phyloP scores from a whole-genome alignment of 768 basidiomycete species.

The Leccinellum luteum region DNA sequence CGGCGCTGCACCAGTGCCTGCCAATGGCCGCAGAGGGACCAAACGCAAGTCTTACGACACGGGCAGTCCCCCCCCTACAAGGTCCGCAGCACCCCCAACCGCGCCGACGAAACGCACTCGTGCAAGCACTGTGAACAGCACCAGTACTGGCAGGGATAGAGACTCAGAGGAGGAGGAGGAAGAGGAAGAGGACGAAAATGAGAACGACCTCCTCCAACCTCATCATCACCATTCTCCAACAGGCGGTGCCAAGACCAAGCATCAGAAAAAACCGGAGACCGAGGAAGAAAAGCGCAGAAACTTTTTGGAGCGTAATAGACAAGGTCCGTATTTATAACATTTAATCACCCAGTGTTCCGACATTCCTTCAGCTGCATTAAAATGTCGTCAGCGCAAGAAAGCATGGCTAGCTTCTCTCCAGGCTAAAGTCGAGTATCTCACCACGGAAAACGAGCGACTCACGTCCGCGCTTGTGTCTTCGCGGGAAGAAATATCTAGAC shows the following conservation, averaged over 20 bases:
- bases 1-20: conserved; percentile 32
- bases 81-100: conserved; percentile 24
- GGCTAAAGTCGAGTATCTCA: conserved; percentile 87
- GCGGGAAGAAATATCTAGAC: conserved; percentile 87
- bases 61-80: conserved; percentile 32
- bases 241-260: conserved; percentile 21
- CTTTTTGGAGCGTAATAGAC: conserved; percentile 95
- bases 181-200: conserved; percentile 41
- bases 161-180: conserved; percentile 37
- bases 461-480: conserved; percentile 82
- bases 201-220: conserved; percentile 22
- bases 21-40: conserved; percentile 46
- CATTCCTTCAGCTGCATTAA: conserved; percentile 74
- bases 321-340: conserved; percentile 55
- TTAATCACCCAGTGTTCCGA: conserved; percentile 3
- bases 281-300: conserved; percentile 98
- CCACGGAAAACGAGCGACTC: conserved; percentile 94
- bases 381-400: conserved; percentile 99
- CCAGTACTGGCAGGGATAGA: conserved; percentile 35
- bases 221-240: conserved; percentile 20
- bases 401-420: conserved; percentile 94
- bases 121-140: conserved; percentile 33
- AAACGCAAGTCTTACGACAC: conserved; percentile 69
- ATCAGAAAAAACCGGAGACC: conserved; percentile 81
- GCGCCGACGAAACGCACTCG: conserved; percentile 37